Evolutionary conservation across 2,329 filamentous ascomycete species (phyloP), one percentile per base, ranked within the genome.

Genomic region (Pestalotiopsis sp.): DNA sequence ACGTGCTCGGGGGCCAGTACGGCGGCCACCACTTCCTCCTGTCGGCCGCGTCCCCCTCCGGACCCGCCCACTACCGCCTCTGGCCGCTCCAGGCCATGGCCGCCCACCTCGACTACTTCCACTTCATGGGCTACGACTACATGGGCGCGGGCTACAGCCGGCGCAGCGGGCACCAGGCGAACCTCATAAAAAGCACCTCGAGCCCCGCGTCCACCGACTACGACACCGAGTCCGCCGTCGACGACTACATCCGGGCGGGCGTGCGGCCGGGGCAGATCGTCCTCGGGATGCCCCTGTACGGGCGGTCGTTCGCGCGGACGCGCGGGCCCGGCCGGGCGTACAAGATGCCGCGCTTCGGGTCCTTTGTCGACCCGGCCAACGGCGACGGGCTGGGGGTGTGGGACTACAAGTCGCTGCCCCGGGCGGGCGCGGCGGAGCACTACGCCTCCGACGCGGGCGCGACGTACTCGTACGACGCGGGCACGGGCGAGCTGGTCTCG

Each of bases 61-160:
- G n/a, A 1, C 58, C 58, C 11, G 20, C 10, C 30, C 24, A 39
- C 58, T 61, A 61, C 30, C 58, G 58, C 1, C 30, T 38, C n/a
- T 61, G 58, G 58, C 60, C 38, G 4, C 11, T 63, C 13, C 2
- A 1, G 3, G 60, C 20, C 38, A 44, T 63, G 60, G 38, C 35
- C 20, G 11, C 20, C 4, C 17, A 17, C 11, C 38, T 63, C 20
- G 60, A 63, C 38, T 63, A 40, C 38, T 63, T 63, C 39, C 44
- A 63, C 39, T 44, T 63, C 39, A 52, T 26, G 60, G 60, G 38
- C 14, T 63, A 44, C 60, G 60, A 63, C 24, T 63, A 48, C 24
- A 52, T 52, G 60, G 38, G 38, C 20, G 60, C 60, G 9, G 40
- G 38, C 2, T 17, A 40, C n/a, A 63, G 38, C 38, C 24, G 10